Evolutionary conservation across 2,329 filamentous ascomycete genomes (phyloP), one percentile per base, ranked within the genome.

Genomic region (Botrytis pseudocinerea): DNA sequence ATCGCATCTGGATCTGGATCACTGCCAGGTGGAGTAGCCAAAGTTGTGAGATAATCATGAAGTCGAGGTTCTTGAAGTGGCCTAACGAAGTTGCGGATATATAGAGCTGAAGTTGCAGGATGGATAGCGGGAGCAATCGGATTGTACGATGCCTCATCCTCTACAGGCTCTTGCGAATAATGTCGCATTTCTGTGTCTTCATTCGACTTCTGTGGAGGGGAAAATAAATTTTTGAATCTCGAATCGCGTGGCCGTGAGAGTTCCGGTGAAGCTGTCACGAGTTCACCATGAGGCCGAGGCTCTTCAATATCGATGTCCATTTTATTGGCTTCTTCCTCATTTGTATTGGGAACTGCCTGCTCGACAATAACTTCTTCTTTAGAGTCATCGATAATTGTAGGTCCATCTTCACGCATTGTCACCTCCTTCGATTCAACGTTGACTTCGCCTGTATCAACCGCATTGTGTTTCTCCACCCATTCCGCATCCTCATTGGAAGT

Each of bases 81-180:
- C 64, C 95, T 91, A 89, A 97, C 95, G 71, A 98, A 89, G 79
- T 97, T 92, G 81, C 91, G 91, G 78, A 98, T 96, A 83, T 98
- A 98, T 64, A 98, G 85, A 25, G 93, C 91, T 46, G 89, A 83
- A 4, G 94, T 95, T 8, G 92, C 90, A 35, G 89, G 87, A 81
- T 96, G 93, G 51, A 91, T 82, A 0, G 93, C 87, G 10, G 91
- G 90, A 40, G 83, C 80, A 25, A 87, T 82, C 32, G 73, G 72
- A 61, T 78, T 76, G 69, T 81, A 80, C 60, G 75, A 73, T 66
- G 81, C 75, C 59, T 66, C 54, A 59, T 76, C 71, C 28, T 61
- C 71, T 7, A 63, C 32, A 61, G 75, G 62, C 22, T 74, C 72
- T 63, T 46, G 70, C 18, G 73, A 72, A 35, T 77, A 74, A 22